Evolutionary conservation across 345 rosid species (phyloP), one percentile per base, ranked within the genome.

Genomic region (Salix caprea): DNA sequence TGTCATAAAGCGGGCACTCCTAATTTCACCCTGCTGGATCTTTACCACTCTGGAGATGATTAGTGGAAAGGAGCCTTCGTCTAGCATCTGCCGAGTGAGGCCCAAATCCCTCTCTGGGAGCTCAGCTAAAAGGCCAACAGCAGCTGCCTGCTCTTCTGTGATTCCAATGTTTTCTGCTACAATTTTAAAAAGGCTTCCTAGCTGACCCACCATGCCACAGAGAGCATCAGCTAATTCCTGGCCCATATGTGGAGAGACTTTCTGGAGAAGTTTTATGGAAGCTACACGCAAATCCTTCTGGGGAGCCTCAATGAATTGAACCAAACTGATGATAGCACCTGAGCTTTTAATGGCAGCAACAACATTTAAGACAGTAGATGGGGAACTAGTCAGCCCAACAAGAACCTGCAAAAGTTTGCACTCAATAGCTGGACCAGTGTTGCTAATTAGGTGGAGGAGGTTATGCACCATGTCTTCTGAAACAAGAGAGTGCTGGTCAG

Each of bases 71-170:
- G 97, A 91, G 74, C 90, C 84, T 7, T 93, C 96, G 23, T 85
- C 93, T 66, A 91, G 88, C 94, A 96, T 89, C 86, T 90, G 94
- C 79, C 91, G 79, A 9, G 99, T 91, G 71, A 96, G 88, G 65
- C 90, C 92, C 87, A 90, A 81, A 90, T 93, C 99, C 79, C 88
- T 85, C 86, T 91, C 98, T 12, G 99, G 99, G n/a, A 96, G 96
- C 80, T 89, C 97, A 76, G 98, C 96, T 82, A 96, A 82, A 76
- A 96, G 94, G 72, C 98, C 91, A 72, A 91, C 91, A 65, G 98
- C 97, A 62, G 85, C 93, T 60, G 98, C 91, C 83, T 96, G 99
- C 85, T 93, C 99, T 77, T 96, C 97, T 4, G 91, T 86, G 71
- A 93, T 91, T 69, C 80, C 92, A 23, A 87, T 85, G 67, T 90